Conservation (phyloP, 1,284 basidiomycete species). For the Schizophyllum commune region DNA sequence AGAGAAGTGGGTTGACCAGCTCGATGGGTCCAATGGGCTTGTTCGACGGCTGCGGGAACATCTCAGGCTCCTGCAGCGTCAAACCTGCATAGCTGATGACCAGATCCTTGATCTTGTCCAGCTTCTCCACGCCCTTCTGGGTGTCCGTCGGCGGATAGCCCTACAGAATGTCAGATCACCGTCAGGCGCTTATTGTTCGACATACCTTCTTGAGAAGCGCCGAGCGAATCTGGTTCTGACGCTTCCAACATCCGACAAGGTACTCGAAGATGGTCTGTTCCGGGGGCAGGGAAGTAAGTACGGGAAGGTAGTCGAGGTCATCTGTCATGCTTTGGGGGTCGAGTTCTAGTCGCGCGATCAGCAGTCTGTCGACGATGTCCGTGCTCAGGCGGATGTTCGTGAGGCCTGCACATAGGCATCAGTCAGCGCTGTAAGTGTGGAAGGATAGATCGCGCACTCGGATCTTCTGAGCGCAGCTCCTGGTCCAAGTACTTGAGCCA, state of each 20-base stretch:
- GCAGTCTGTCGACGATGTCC: slow-evolving; percentile 68
- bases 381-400: slow-evolving; percentile 35
- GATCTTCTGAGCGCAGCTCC: slow-evolving; percentile 66
- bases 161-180: too few species aligned
- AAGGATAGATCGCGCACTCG: slow-evolving; percentile 33
- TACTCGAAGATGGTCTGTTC: slow-evolving; percentile 88
- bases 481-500: slow-evolving; percentile 77
- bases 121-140: slow-evolving; percentile 48
- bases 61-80: slow-evolving; percentile 83
- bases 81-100: slow-evolving; percentile 89
- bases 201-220: slow-evolving; percentile 61
- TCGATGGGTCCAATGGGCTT: slow-evolving; percentile 70
- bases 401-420: slow-evolving; percentile 12
- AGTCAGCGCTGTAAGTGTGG: background rate
- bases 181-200: too few species aligned
- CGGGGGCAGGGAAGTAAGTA: slow-evolving; percentile 72
- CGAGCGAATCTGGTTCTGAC: slow-evolving; percentile 54
- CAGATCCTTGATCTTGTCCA: slow-evolving; percentile 73
- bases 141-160: slow-evolving; percentile 56
- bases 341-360: slow-evolving; percentile 85
- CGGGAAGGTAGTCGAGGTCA: slow-evolving; percentile 73
- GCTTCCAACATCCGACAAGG: slow-evolving; percentile 87
- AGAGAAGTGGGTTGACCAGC: slow-evolving; percentile 71
- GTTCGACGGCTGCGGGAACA: slow-evolving; percentile 85
- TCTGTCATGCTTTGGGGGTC: slow-evolving; percentile 75